These are phyloP conservation scores for Petrea volubilis DNA, from an alignment of 257 asterid species.

Conservation along the genomic window DNA sequence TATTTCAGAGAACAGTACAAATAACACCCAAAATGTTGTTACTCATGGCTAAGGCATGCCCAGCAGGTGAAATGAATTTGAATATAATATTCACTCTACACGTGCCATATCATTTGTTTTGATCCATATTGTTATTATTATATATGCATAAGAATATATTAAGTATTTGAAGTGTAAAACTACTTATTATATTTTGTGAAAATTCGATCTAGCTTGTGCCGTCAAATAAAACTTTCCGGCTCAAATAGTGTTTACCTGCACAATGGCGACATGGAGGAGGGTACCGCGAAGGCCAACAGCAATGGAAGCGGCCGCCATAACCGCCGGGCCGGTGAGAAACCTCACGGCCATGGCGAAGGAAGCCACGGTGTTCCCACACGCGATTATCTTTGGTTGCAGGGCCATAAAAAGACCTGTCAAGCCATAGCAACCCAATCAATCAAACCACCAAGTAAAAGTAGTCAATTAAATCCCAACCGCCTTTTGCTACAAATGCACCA, in stretches of 20 bases:
- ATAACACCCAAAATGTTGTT: too few relatives aligned
- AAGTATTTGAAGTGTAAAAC: background rate
- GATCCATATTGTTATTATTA: background rate
- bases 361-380: conserved; percentile 94
- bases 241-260: conserved; percentile 92
- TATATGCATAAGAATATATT: background rate
- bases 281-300: conserved; percentile 94
- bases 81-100: conserved; percentile 13
- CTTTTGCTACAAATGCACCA: conserved; percentile 13
- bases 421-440: background rate
- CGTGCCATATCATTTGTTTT: conserved; percentile 4
- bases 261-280: conserved; percentile 89
- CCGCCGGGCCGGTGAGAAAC: conserved; percentile 95
- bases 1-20: conserved; percentile 18
- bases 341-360: conserved; percentile 93
- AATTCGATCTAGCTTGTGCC: too few relatives aligned
- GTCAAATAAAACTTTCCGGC: too few relatives aligned
- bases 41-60: background rate
- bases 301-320: conserved; percentile 95
- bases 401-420: conserved; percentile 95
- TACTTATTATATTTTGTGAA: too few relatives aligned
- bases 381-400: conserved; percentile 88
- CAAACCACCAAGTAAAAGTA: background rate
- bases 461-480: conserved; percentile 33
- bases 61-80: conserved; percentile 7